phyloP scores from a whole-genome alignment of 306 rosid species.

The Inga leiocalycina region DNA sequence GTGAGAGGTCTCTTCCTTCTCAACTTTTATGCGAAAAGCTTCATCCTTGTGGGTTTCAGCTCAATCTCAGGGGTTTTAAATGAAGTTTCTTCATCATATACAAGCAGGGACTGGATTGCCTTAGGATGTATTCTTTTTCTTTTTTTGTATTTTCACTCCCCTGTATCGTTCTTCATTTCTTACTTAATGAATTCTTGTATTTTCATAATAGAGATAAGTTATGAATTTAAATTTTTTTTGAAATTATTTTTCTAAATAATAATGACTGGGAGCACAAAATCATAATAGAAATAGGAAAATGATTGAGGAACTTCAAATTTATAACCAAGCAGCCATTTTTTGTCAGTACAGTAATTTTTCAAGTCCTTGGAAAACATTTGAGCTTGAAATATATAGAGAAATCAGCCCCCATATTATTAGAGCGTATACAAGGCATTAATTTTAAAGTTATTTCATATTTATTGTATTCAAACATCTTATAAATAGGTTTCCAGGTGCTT shows the following conservation, averaged over 20 bases:
- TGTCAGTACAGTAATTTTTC: neutral
- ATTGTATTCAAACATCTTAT: neutral
- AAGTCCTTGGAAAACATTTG: neutral
- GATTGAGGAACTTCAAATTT: neutral
- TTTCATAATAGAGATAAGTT: neutral
- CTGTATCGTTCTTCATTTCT: neutral
- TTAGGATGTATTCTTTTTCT: neutral
- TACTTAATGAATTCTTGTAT: neutral
- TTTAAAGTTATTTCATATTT: neutral
- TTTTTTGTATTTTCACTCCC: neutral
- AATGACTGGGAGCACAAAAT: neutral
- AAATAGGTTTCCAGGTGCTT: neutral
- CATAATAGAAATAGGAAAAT: neutral
- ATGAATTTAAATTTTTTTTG: neutral
- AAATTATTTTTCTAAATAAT: neutral
- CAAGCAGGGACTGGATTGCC: neutral
- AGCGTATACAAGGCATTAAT: neutral
- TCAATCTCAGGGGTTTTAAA: neutral
- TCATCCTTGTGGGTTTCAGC: neutral
- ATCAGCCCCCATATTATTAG: neutral
- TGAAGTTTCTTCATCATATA: neutral
- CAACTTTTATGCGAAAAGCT: neutral
- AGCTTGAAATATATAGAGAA: neutral
- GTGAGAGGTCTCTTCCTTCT: neutral
- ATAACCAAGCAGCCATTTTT: neutral